Conservation (phyloP, 257 asterid species). For the Gentiana macrophylla region DNA sequence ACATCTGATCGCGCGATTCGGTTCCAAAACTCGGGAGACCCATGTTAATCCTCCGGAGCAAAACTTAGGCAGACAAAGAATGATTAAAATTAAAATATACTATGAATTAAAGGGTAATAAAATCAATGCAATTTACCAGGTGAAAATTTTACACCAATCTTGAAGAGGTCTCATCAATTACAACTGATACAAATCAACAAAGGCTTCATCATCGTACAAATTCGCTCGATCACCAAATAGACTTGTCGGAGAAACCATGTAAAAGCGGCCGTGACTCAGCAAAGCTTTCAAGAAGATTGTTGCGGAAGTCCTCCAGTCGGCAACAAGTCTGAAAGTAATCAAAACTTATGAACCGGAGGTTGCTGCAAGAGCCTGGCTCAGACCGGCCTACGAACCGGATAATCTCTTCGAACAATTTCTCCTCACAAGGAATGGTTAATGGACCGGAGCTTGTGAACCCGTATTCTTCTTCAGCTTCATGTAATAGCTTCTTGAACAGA, state of each 20-base stretch:
- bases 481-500: slow-evolving; percentile 32
- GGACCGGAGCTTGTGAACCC: slow-evolving; percentile 44
- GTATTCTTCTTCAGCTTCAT: slow-evolving; percentile 45
- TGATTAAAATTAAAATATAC: too few species aligned
- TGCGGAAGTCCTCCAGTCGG: neutral
- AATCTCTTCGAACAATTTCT: slow-evolving; percentile 33
- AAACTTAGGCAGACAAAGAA: too few species aligned
- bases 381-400: slow-evolving; percentile 28
- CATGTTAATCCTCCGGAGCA: too few species aligned
- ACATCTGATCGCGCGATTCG: too few species aligned
- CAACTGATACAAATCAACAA: too few species aligned
- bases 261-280: slow-evolving; percentile 29
- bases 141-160: too few species aligned
- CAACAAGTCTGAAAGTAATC: slow-evolving; percentile 32
- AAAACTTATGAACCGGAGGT: slow-evolving; percentile 10
- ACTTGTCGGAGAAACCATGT: slow-evolving; percentile 17
- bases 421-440: slow-evolving; percentile 50
- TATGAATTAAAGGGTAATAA: too few species aligned
- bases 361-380: slow-evolving; percentile 9
- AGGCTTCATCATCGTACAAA: neutral
- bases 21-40: too few species aligned
- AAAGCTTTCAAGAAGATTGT: slow-evolving; percentile 7
- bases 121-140: too few species aligned
- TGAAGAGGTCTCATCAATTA: too few species aligned
- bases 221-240: slow-evolving; percentile 5